These are phyloP conservation scores for Cyamopsis tetragonoloba DNA, from an alignment of 306 rosid species.

Conservation along the genomic window DNA sequence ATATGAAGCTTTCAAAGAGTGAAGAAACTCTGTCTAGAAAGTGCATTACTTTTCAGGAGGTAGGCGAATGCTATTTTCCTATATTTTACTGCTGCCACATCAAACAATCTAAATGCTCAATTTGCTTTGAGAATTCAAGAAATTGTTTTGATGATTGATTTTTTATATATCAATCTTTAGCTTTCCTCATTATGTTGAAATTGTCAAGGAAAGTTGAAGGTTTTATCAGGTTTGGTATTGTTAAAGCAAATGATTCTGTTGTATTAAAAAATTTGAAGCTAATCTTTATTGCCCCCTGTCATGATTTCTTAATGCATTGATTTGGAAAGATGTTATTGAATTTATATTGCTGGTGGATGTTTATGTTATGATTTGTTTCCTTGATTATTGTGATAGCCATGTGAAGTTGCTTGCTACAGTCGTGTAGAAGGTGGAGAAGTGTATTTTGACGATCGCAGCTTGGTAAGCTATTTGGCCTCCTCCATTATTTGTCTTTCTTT, in stretches of 20 bases:
- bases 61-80: constrained; percentile 16
- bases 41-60: constrained; percentile 58
- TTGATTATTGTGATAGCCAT: constrained; percentile 55
- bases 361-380: constrained; percentile 14
- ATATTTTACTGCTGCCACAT: neutral
- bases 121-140: constrained; percentile 3
- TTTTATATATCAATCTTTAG: neutral
- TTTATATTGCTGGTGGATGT: neutral
- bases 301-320: neutral
- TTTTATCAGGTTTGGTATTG: neutral
- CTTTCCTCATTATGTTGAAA: neutral
- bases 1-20: constrained; percentile 79
- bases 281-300: neutral
- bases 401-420: constrained; percentile 84
- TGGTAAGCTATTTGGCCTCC: constrained; percentile 52
- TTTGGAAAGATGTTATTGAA: neutral
- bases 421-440: constrained; percentile 92
- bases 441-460: constrained; percentile 72
- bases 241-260: constrained; percentile 5
- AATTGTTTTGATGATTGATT: neutral
- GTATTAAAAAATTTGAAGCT: neutral
- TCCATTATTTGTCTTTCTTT: neutral
- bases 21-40: constrained; percentile 59
- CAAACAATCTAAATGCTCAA: constrained; percentile 5
- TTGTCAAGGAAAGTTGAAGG: neutral